phyloP scores from a whole-genome alignment of 2,329 filamentous ascomycete species.

The Colletotrichum falcatum region DNA sequence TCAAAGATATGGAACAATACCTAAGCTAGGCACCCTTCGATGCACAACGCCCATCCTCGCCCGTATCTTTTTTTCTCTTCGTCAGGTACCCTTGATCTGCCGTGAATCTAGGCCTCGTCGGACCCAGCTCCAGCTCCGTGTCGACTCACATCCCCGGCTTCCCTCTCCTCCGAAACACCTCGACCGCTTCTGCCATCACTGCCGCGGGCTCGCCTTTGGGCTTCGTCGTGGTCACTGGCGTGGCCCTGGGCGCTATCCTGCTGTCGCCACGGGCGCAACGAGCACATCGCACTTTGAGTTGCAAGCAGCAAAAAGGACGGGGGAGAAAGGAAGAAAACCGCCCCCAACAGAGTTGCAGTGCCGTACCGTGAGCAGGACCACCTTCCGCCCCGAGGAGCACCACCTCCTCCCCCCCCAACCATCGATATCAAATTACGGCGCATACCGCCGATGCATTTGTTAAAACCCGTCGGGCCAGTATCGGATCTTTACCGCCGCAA shows the following conservation, averaged over 20 bases:
- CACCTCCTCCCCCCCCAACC: background rate
- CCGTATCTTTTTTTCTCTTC: background rate
- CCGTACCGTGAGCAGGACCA: conserved; percentile 28
- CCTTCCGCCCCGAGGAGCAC: conserved; percentile 4
- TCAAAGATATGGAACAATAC: conserved; percentile 9
- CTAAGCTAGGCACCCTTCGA: conserved; percentile 27
- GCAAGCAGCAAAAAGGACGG: conserved; percentile 14
- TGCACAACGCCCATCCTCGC: conserved; percentile 22
- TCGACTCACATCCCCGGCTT: background rate
- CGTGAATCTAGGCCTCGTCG: conserved; percentile 24
- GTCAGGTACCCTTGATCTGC: conserved; percentile 1
- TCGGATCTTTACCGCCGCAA: conserved; percentile 42
- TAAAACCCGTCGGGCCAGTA: conserved; percentile 35
- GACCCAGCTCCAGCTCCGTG: conserved; percentile 16
- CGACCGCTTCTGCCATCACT: conserved; percentile 3
- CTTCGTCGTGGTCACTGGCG: background rate
- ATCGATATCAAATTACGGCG: conserved; percentile 10
- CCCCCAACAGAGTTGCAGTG: conserved; percentile 16
- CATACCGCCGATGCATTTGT: conserved; percentile 38
- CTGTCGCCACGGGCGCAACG: background rate
- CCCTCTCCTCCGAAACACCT: conserved; percentile 5
- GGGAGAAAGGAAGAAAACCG: background rate
- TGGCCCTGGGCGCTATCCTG: background rate
- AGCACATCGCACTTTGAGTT: conserved; percentile 22
- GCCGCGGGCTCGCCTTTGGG: background rate